Evolutionary conservation across 179 eudicot genomes (phyloP), one percentile per base, ranked within the genome.

Genomic region (Heliamphora pulchella): DNA sequence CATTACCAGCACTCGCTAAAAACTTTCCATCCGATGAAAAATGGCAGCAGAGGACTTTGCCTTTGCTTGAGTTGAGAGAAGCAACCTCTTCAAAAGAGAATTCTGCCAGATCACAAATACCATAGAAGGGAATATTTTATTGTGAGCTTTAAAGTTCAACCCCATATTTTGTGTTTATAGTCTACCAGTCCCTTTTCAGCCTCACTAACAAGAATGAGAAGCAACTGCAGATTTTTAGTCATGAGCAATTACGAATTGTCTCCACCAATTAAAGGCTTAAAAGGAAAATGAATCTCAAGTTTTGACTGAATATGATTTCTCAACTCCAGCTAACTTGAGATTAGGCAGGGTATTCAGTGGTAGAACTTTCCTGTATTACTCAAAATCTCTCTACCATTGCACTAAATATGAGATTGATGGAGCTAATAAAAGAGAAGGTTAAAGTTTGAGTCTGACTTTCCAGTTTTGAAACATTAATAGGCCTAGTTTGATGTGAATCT

Each of bases 1-100:
- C 85, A 69, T 86, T 85, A 44, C 88, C 88, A 74, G 83, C 87
- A 86, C 80, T 77, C 50, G 87, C 88, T 47, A 86, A 79, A 11
- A 84, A 74, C 77, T 80, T 78, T 58, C 88, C 88, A 3, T 67
- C 79, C 9, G 87, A 72, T 51, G 85, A 84, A 72, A 86, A 86
- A 70, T 86, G 82, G 77, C 87, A 86, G 72, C 85, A 86, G 44
- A 54, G 76, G 54, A 84, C 44, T 79, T 84, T 78, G 76, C 47
- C 63, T 79, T 75, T 43, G 74, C 80, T 79, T 17, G 82, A 22
- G 41, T 71, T 15, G 55, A 83, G 77, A 43, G 71, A 75, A 50
- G 72, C 82, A 79, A 83, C 76, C 63, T 79, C 80, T 48, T 77
- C 43, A 41, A 83, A 79, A 55, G 79, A 75, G 22, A 83, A 83